phyloP scores from a whole-genome alignment of 768 basidiomycete species.

The Collybia sordida region DNA sequence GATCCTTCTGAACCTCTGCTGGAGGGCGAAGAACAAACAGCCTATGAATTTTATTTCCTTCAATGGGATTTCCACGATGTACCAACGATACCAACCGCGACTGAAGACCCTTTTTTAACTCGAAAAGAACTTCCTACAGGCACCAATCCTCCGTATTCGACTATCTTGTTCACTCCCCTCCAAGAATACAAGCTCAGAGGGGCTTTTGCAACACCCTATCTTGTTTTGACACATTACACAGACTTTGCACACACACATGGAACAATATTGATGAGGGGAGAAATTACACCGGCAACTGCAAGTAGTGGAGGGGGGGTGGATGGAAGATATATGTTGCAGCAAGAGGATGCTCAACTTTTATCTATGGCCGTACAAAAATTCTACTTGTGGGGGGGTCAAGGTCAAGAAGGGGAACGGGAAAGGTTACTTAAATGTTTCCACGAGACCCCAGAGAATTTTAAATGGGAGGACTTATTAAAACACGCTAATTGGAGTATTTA shows the following conservation, averaged over 20 bases:
- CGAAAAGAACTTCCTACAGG: conserved; percentile 14
- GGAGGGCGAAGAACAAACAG: conserved; percentile 36
- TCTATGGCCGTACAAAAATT: conserved; percentile 82
- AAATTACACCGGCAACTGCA: conserved; percentile 73
- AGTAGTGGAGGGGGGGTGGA: conserved; percentile 30
- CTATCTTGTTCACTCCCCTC: conserved; percentile 89
- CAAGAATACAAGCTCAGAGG: conserved; percentile 88
- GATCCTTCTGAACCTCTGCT: conserved; percentile 14
- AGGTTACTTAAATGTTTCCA: conserved; percentile 71
- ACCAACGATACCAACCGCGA: conserved; percentile 57
- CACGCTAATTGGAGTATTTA: conserved; percentile 34
- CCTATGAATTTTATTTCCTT: conserved; percentile 81
- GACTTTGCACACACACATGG: conserved; percentile 81
- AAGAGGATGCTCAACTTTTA: conserved; percentile 84
- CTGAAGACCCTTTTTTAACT: conserved; percentile 43
- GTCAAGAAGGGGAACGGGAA: conserved; percentile 38
- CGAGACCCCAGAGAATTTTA: conserved; percentile 74
- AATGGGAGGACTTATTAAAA: conserved; percentile 78
- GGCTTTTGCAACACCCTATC: conserved; percentile 86
- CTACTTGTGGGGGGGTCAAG: conserved; percentile 62
- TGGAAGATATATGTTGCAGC: conserved; percentile 60
- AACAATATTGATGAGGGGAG: conserved; percentile 85
- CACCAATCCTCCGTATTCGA: conserved; percentile 56
- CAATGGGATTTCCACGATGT: conserved; percentile 88
- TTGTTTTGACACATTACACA: conserved; percentile 90